Evolutionary conservation across 148 eudicot species (phyloP).

Genomic region (Camellia japonica): DNA sequence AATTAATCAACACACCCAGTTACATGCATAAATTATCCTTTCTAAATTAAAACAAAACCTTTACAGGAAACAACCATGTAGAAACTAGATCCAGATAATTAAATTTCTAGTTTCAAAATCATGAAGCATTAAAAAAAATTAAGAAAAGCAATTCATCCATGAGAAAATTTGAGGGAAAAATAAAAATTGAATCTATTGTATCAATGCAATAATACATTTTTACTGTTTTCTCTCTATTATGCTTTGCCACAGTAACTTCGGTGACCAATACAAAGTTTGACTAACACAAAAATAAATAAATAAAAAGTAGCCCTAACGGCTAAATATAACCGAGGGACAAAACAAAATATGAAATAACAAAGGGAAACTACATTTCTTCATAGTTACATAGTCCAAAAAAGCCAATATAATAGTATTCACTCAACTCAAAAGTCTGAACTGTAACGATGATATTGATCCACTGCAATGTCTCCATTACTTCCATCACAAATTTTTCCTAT

Average conservation of each 20-base stretch:
- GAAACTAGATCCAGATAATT: background rate
- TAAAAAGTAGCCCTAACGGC: too few species aligned
- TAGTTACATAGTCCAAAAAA: background rate
- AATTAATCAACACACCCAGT: background rate
- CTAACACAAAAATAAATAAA: too few species aligned
- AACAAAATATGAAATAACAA: too few species aligned
- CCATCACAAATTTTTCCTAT: slow-evolving; percentile 59
- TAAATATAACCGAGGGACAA: too few species aligned
- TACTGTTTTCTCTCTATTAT: too few species aligned
- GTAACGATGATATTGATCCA: slow-evolving; percentile 79
- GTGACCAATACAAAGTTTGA: too few species aligned
- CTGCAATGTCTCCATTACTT: slow-evolving; percentile 66
- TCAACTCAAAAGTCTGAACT: slow-evolving; percentile 13
- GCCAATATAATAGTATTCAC: background rate
- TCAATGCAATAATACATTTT: background rate
- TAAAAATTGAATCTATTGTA: background rate
- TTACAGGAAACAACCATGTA: background rate
- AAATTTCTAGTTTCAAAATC: background rate
- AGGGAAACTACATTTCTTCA: too few species aligned
- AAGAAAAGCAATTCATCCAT: background rate
- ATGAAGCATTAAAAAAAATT: background rate
- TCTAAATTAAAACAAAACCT: too few species aligned
- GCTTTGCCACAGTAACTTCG: too few species aligned
- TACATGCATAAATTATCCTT: background rate
- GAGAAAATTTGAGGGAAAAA: background rate